Conservation (phyloP, 495 filamentous ascomycete genomes). For the Aspergillus heteromorphus region DNA sequence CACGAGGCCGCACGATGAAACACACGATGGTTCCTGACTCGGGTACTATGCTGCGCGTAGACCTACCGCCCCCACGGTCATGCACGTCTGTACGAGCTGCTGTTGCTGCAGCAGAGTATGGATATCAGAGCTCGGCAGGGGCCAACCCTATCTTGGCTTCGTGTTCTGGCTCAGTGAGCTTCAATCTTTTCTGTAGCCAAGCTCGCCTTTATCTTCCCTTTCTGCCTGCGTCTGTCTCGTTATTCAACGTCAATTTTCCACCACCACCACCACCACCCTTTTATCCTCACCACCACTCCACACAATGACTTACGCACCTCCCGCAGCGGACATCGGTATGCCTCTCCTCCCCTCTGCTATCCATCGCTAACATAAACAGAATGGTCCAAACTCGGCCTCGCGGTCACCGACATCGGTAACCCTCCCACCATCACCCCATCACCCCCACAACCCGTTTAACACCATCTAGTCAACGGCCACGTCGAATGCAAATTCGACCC, state of each 20-base stretch:
- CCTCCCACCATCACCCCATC: not conserved
- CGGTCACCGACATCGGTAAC: not conserved
- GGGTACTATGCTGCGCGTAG: too few relatives aligned
- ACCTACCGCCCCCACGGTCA: too few relatives aligned
- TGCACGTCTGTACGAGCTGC: too few relatives aligned
- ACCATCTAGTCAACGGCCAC: constrained; percentile 39
- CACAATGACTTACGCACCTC: not conserved
- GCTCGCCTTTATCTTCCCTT: too few relatives aligned
- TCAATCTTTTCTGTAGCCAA: too few relatives aligned
- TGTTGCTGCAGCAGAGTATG: too few relatives aligned
- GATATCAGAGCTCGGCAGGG: too few relatives aligned
- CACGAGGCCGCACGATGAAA: not conserved
- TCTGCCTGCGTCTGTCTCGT: too few relatives aligned
- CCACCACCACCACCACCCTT: not conserved
- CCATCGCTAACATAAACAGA: not conserved
- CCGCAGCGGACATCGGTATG: not conserved
- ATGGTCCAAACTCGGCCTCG: not conserved
- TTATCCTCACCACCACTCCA: not conserved
- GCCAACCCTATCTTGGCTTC: too few relatives aligned
- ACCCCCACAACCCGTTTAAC: not conserved
- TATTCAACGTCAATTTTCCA: too few relatives aligned
- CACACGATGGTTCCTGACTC: not conserved
- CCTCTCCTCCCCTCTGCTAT: not conserved
- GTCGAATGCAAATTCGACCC: constrained; percentile 33
- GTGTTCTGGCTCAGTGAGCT: too few relatives aligned